Evolutionary conservation across 257 asterid species (phyloP).

Genomic region (Penstemon newberryi): DNA sequence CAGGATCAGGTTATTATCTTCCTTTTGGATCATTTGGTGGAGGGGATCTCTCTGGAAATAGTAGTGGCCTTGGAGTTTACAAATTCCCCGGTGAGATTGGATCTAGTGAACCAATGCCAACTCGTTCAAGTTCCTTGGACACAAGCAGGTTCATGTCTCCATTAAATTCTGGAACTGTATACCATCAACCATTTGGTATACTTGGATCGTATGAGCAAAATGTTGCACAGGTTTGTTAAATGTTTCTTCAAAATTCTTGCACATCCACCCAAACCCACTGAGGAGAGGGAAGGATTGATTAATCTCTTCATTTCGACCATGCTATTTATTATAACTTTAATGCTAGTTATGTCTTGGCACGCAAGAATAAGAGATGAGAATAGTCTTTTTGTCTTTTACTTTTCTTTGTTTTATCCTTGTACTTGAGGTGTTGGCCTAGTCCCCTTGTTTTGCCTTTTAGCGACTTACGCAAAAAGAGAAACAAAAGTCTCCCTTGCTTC

Average conservation of each 20-base stretch:
- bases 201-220: slow-evolving; percentile 94
- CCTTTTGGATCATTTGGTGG: slow-evolving; percentile 88
- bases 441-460: too few relatives aligned
- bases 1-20: slow-evolving; percentile 77
- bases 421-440: too few relatives aligned
- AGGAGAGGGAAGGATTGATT: not conserved
- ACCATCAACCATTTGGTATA: slow-evolving; percentile 84
- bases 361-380: too few relatives aligned
- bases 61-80: slow-evolving; percentile 72
- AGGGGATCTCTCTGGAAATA: slow-evolving; percentile 78
- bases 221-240: slow-evolving; percentile 73
- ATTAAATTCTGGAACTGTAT: slow-evolving; percentile 72
- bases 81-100: slow-evolving; percentile 79
- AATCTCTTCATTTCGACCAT: too few relatives aligned
- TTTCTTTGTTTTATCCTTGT: too few relatives aligned
- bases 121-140: slow-evolving; percentile 63
- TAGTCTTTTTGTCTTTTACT: too few relatives aligned
- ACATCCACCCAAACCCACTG: slow-evolving; percentile 26
- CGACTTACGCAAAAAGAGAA: too few relatives aligned
- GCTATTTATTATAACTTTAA: not conserved
- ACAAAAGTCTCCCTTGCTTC: too few relatives aligned
- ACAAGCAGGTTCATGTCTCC: slow-evolving; percentile 78
- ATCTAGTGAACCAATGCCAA: slow-evolving; percentile 63
- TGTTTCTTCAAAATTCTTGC: slow-evolving; percentile 23
- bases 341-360: slow-evolving; percentile 7